Evolutionary conservation across 306 rosid genomes (phyloP).

Genomic region (Dicorynia guianensis): DNA sequence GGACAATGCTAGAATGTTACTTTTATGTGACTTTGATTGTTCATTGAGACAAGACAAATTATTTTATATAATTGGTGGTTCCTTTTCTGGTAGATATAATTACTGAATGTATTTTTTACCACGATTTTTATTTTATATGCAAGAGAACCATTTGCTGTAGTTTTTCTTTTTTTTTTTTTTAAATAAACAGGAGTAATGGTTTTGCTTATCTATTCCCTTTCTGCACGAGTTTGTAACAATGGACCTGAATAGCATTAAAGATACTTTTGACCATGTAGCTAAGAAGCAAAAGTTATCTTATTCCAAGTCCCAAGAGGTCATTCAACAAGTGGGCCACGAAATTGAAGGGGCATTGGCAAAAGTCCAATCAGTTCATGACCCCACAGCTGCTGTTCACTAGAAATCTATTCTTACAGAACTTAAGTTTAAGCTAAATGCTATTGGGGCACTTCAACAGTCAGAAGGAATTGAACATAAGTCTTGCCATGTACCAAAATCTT

Average conservation of each 20-base stretch:
- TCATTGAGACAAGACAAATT: constrained; percentile 1
- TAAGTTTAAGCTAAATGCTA: constrained; percentile 60
- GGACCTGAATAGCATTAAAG: constrained; percentile 83
- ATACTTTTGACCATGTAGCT: constrained; percentile 81
- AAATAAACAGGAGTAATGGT: constrained; percentile 33
- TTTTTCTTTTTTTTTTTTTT: no score
- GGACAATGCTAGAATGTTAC: background rate
- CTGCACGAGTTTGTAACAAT: constrained; percentile 61
- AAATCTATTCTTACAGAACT: constrained; percentile 69
- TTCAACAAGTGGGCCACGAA: constrained; percentile 72
- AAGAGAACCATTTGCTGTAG: constrained; percentile 7
- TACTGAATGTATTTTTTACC: background rate
- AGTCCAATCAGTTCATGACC: constrained; percentile 59
- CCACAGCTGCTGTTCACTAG: constrained; percentile 51
- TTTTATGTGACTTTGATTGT: background rate
- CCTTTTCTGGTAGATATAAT: background rate
- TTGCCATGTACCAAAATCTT: constrained; percentile 70
- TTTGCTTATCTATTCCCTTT: constrained; percentile 34
- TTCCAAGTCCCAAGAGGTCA: constrained; percentile 77
- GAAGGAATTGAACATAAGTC: constrained; percentile 66
- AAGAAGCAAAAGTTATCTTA: constrained; percentile 89
- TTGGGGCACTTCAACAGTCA: constrained; percentile 64
- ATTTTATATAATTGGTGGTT: background rate
- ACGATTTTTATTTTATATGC: background rate
- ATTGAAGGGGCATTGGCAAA: constrained; percentile 67